Base-by-base conservation (phyloP, 495 filamentous ascomycete species). In the Penicillium turbatum region DNA sequence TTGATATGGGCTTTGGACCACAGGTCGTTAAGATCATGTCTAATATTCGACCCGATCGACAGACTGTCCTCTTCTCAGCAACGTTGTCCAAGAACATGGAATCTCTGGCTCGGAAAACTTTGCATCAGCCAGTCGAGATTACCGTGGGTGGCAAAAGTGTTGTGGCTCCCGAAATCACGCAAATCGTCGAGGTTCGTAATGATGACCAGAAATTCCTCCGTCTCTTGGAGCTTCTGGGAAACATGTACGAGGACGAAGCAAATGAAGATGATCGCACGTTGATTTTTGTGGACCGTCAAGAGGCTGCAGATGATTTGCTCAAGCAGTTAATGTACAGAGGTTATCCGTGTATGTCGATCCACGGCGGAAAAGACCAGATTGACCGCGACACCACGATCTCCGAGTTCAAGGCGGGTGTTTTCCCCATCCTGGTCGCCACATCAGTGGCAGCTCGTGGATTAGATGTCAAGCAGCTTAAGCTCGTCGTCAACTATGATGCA, bases 1-100 rank as follows among this genome's bases (percentile, higher is more conserved):
- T 97, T 60, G 95, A 99, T 66, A 97, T 99, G 95, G 95, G 95
- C 5, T 97, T 99, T 55, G 92, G 96, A 68, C 92, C 92, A 1
- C 95, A 97, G 62, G 90, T 99, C 41, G 93, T 92, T 87, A 97
- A 95, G 68, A 92, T 99, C 51, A 81, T 97, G 60, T 82, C 79
- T 54, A 96, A 93, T 62, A 86, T 95, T 54, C 86, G 95, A 38
- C 91, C 93, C 0, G 85, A 97, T 62, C 84, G 88, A 13, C 95
- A 99, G 66, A 96, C 90, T 0, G 89, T 97, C 16, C 75, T 97
- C 16, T 97, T 97, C 69, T 97, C 93, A 0, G 95, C 95, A 10
- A 99, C 95, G 0, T 95, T 97, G 74, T 93, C 93, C n/a, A 79
- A 84, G 32, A 87, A 88, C 50, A 95, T 99, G 86, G 91, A 96